phyloP scores from a whole-genome alignment of 202 grass and related monocot species.

The Tripidium arundinaceum region DNA sequence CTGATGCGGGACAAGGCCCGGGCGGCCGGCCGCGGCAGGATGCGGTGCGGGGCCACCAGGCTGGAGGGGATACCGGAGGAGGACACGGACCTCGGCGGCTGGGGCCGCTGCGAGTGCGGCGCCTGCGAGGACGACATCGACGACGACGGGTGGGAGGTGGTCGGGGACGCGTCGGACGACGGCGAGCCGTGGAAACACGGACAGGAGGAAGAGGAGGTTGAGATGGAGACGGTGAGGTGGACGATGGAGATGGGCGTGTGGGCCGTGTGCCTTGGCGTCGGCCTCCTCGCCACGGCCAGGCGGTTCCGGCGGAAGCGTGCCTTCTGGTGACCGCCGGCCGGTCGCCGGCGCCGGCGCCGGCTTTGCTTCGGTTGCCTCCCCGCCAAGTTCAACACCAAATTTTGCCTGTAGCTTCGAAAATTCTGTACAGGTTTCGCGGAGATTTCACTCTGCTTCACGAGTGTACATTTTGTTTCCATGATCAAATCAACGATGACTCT shows the following conservation, averaged over 20 bases:
- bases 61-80: constrained; percentile 71
- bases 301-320: constrained; percentile 22
- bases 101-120: constrained; percentile 38
- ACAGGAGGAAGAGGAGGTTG: background rate
- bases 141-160: constrained; percentile 29
- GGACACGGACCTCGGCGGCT: constrained; percentile 6
- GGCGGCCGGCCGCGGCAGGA: background rate
- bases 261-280: constrained; percentile 63
- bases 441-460: background rate
- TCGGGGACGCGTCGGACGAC: background rate
- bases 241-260: constrained; percentile 65
- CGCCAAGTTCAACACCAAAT: background rate
- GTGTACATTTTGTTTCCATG: background rate
- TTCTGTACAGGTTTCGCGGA: background rate
- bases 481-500: background rate
- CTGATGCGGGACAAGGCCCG: constrained; percentile 21
- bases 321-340: constrained; percentile 20
- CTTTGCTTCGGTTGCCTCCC: no score
- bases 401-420: background rate
- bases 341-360: background rate
- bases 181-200: background rate
- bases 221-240: constrained; percentile 47
- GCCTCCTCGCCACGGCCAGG: constrained; percentile 40
- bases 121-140: background rate
- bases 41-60: constrained; percentile 29